Percentiles rank a stretch among this genome's conserved stretches.
Evolutionary conservation across 108 stramenopile species (phyloP).

Genomic region (Schizochytrium sp.): DNA sequence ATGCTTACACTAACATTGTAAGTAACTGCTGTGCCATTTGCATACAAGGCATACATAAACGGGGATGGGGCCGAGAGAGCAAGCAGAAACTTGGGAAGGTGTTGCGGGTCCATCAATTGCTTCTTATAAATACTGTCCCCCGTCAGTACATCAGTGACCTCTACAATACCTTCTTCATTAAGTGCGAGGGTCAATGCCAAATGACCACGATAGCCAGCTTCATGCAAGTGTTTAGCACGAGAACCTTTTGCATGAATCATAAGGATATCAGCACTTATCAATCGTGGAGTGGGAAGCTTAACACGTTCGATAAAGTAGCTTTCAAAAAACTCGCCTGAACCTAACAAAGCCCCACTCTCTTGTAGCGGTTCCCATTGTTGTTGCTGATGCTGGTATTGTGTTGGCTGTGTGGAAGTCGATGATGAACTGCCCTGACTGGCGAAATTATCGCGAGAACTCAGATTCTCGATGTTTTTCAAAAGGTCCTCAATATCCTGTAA

Average conservation of each 20-base stretch:
- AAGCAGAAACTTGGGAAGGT: background rate
- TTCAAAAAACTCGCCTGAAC: constrained; percentile 18
- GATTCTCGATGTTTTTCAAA: background rate
- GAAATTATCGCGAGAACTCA: background rate
- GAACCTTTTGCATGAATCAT: background rate
- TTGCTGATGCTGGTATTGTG: background rate
- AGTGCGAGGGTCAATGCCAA: background rate
- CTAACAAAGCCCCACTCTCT: background rate
- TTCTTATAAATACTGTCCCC: background rate
- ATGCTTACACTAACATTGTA: constrained; percentile 24
- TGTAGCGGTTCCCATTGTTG: background rate
- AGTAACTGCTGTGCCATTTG: background rate
- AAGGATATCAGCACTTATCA: background rate
- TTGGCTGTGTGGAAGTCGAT: background rate
- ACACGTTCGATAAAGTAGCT: background rate
- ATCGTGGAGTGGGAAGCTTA: background rate
- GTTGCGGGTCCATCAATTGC: background rate
- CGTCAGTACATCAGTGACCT: background rate
- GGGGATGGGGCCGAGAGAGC: background rate
- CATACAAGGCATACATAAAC: background rate
- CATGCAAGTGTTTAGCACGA: background rate
- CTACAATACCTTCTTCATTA: background rate
- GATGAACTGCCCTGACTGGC: background rate
- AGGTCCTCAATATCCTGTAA: background rate
- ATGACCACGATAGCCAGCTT: constrained; percentile 20